A percentile compares a stretch with the other conserved stretches of the same genome.
Evolutionary conservation across 345 rosid genomes (phyloP).

Genomic region (Eucalyptus coolabah): DNA sequence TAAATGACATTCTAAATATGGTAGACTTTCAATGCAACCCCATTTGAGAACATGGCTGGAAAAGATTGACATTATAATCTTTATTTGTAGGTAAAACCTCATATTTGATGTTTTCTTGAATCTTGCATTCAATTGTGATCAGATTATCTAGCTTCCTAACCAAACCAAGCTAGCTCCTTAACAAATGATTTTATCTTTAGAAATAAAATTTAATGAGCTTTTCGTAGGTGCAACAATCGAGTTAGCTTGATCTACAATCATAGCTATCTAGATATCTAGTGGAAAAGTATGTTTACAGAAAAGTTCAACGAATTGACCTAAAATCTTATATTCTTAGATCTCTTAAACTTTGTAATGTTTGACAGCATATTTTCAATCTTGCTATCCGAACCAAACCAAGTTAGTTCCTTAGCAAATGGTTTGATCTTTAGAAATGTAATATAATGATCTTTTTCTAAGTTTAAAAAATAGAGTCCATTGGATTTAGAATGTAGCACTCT

Average conservation of each 20-base stretch:
- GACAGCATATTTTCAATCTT: too few relatives aligned
- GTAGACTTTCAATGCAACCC: not conserved
- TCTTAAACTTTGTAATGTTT: too few relatives aligned
- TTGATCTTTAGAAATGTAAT: not conserved
- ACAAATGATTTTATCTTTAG: too few relatives aligned
- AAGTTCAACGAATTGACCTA: not conserved
- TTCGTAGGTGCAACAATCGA: not conserved
- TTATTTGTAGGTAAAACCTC: too few relatives aligned
- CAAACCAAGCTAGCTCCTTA: not conserved
- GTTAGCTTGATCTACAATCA: not conserved
- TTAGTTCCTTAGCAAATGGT: not conserved
- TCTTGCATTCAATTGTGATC: too few relatives aligned
- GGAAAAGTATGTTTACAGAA: not conserved
- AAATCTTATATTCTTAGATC: too few relatives aligned
- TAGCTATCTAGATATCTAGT: not conserved
- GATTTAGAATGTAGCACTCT: not conserved
- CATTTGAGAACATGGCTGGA: not conserved
- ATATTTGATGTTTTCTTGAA: too few relatives aligned
- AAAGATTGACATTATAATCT: too few relatives aligned
- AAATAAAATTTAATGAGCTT: not conserved
- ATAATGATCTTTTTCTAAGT: not conserved
- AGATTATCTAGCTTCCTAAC: not conserved
- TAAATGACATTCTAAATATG: not conserved
- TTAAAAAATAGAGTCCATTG: not conserved
- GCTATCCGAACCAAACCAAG: not conserved